A percentile compares a stretch with the other conserved stretches of the same genome.
Evolutionary conservation across 192 early-diverging fungal genomes (phyloP).

Genomic region (Funneliformis geosporum): DNA sequence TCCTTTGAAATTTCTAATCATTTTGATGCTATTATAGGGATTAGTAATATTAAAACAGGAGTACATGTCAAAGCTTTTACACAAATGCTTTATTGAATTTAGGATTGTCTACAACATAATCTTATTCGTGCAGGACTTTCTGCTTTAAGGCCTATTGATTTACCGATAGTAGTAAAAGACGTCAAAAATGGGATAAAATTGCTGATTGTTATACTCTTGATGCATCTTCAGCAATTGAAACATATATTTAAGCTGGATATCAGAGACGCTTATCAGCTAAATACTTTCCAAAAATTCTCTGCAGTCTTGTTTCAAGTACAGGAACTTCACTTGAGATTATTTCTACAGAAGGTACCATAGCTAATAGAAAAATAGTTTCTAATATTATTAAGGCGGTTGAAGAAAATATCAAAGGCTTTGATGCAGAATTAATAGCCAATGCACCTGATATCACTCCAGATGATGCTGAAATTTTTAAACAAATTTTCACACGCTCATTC

Average conservation of each 20-base stretch:
- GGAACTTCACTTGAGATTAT: slow-evolving; percentile 18
- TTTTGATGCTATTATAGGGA: no score
- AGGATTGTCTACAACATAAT: slow-evolving; percentile 9
- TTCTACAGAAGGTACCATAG: no score
- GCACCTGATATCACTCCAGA: slow-evolving; percentile 25
- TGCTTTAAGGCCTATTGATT: slow-evolving; percentile 13
- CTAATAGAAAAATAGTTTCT: no score
- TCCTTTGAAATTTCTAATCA: no score
- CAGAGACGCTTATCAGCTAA: slow-evolving; percentile 23
- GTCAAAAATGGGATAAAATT: slow-evolving; percentile 10
- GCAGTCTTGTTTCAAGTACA: slow-evolving; percentile 27
- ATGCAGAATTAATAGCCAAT: no score
- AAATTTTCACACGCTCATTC: slow-evolving; percentile 24
- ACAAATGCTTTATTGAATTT: no score
- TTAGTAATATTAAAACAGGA: no score
- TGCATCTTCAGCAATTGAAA: slow-evolving; percentile 13
- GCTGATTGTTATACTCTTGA: no score
- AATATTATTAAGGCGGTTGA: no score
- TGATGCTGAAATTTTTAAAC: slow-evolving; percentile 25
- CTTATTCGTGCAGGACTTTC: slow-evolving; percentile 25
- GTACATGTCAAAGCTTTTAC: slow-evolving; percentile 23
- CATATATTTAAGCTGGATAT: slow-evolving; percentile 28
- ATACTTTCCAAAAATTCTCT: slow-evolving; percentile 28
- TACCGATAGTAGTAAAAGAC: slow-evolving; percentile 18
- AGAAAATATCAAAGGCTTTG: no score